Percentiles rank a stretch among this genome's conserved stretches.
phyloP scores from a whole-genome alignment of 2,329 filamentous ascomycete genomes.

The Thelonectria blattea region DNA sequence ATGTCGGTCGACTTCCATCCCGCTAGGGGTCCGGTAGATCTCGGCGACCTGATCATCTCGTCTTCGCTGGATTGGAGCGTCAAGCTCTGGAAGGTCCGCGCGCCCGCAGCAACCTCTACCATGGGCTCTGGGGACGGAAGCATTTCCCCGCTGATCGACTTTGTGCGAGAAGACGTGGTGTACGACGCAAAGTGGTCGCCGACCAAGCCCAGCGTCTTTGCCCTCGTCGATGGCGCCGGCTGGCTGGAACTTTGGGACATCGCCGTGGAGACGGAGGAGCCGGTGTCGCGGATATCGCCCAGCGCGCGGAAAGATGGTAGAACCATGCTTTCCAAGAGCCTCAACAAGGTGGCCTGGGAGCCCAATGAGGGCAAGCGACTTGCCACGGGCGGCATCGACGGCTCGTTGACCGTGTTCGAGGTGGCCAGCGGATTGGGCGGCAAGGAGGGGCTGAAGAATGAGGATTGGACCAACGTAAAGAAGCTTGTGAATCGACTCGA shows the following conservation, averaged over 20 bases:
- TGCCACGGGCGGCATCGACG: slow-evolving; percentile 91
- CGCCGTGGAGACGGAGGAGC: slow-evolving; percentile 89
- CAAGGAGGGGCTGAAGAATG: slow-evolving; percentile 79
- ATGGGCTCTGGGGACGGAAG: slow-evolving; percentile 56
- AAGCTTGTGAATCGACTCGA: slow-evolving; percentile 82
- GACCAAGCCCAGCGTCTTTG: slow-evolving; percentile 91
- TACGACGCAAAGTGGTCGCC: slow-evolving; percentile 98
- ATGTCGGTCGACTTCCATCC: slow-evolving; percentile 98
- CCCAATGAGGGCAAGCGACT: slow-evolving; percentile 83
- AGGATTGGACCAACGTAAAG: slow-evolving; percentile 95
- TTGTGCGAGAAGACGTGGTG: slow-evolving; percentile 92
- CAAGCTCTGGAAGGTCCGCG: slow-evolving; percentile 93
- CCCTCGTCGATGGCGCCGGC: slow-evolving; percentile 90
- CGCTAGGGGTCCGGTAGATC: slow-evolving; percentile 86
- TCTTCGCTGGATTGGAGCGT: slow-evolving; percentile 96
- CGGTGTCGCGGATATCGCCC: slow-evolving; percentile 79
- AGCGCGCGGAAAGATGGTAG: slow-evolving; percentile 68
- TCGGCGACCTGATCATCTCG: slow-evolving; percentile 92
- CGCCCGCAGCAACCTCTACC: slow-evolving; percentile 74
- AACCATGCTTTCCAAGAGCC: slow-evolving; percentile 78
- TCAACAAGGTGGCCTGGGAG: slow-evolving; percentile 97
- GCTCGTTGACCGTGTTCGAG: slow-evolving; percentile 90
- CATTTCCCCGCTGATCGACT: slow-evolving; percentile 81
- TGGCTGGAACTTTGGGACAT: slow-evolving; percentile 96
- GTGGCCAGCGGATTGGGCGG: slow-evolving; percentile 83